These are phyloP conservation scores for Pterulicium gracile DNA, from an alignment of 1,284 basidiomycete genomes.

Conservation along the genomic window DNA sequence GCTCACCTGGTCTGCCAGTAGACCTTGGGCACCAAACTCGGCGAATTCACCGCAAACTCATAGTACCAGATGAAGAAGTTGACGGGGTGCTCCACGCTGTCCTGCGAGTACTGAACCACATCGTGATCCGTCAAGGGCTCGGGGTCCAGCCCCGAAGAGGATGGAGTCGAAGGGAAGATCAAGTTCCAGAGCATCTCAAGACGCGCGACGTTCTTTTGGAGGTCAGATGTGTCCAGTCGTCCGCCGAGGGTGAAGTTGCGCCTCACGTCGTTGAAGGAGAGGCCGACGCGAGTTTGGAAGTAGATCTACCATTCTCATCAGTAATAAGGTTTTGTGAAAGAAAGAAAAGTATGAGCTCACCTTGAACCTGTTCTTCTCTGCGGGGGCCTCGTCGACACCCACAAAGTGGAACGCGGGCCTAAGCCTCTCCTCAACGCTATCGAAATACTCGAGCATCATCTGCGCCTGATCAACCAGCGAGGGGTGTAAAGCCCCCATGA, in stretches of 20 bases:
- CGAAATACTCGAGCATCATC: neutral
- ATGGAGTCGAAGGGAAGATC: slow-evolving; percentile 19
- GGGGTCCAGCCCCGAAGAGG: slow-evolving; percentile 1
- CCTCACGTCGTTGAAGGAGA: slow-evolving; percentile 17
- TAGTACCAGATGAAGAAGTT: slow-evolving; percentile 20
- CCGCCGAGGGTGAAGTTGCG: slow-evolving; percentile 19
- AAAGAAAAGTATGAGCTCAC: slow-evolving; percentile 9
- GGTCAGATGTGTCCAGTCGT: slow-evolving; percentile 13
- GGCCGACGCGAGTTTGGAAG: slow-evolving; percentile 16
- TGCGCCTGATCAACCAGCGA: neutral
- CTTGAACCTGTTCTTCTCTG: neutral
- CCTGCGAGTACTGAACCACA: neutral
- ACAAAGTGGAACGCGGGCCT: neutral
- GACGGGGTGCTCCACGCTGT: slow-evolving; percentile 13
- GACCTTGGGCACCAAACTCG: slow-evolving; percentile 18
- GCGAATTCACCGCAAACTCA: slow-evolving; percentile 16
- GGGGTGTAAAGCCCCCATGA: neutral
- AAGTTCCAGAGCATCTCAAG: slow-evolving; percentile 19
- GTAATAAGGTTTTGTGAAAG: neutral
- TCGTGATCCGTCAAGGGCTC: neutral
- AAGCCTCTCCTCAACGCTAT: neutral
- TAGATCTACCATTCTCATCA: slow-evolving; percentile 16
- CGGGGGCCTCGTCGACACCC: neutral
- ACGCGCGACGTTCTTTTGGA: slow-evolving; percentile 10
- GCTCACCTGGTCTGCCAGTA: slow-evolving; percentile 20